A percentile compares a stretch with the other conserved stretches of the same genome.
These are phyloP conservation scores for Neurospora terricola DNA, from an alignment of 495 filamentous ascomycete species.

Conservation along the genomic window DNA sequence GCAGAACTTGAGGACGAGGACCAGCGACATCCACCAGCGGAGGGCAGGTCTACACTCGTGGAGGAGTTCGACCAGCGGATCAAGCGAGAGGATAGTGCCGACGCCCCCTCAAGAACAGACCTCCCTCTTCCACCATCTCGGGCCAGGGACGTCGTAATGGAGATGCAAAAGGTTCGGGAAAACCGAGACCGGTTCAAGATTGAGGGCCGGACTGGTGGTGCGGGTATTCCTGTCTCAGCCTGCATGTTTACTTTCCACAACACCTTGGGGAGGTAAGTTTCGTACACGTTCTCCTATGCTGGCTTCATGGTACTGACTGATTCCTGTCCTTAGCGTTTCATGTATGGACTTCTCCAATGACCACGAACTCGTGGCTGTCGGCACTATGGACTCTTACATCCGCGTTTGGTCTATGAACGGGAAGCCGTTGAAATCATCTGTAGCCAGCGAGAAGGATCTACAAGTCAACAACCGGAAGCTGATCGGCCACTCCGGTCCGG, in stretches of 20 bases:
- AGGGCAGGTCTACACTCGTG: constrained; percentile 54
- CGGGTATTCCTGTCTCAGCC: constrained; percentile 70
- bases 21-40: constrained; percentile 51
- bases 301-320: constrained; percentile 13
- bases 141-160: constrained; percentile 81
- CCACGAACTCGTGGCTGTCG: constrained; percentile 69
- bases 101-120: constrained; percentile 63
- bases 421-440: constrained; percentile 46
- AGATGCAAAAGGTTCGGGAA: constrained; percentile 90
- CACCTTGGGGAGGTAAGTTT: constrained; percentile 69
- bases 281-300: background rate
- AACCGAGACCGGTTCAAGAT: constrained; percentile 83
- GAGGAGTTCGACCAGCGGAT: constrained; percentile 75
- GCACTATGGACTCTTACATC: constrained; percentile 88
- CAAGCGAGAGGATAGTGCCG: constrained; percentile 81
- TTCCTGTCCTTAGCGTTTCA: constrained; percentile 51
- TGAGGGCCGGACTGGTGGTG: constrained; percentile 65
- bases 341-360: constrained; percentile 92
- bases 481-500: constrained; percentile 81
- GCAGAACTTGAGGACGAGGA: constrained; percentile 79
- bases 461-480: constrained; percentile 60
- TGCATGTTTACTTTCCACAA: constrained; percentile 99
- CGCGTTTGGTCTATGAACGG: constrained; percentile 86
- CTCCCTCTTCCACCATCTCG: constrained; percentile 79
- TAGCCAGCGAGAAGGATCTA: constrained; percentile 28